A percentile compares a stretch with the other conserved stretches of the same genome.
Conservation (phyloP, 495 filamentous ascomycete genomes). For the Mycothermus thermophilus region DNA sequence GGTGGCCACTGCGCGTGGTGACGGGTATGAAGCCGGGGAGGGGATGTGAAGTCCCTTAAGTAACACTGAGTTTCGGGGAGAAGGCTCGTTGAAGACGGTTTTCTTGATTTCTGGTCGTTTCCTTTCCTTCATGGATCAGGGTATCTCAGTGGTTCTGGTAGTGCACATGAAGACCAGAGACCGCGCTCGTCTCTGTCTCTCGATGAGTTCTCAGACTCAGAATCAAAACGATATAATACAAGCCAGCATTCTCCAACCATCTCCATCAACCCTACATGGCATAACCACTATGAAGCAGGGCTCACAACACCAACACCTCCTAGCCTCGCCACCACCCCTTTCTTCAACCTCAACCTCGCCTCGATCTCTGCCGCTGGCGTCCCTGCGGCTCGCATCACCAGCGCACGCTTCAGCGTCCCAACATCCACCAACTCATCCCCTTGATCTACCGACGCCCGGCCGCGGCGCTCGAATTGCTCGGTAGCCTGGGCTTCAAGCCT, state of each 20-base stretch:
- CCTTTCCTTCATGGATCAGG: too few relatives aligned
- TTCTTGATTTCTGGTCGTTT: too few relatives aligned
- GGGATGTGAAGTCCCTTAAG: neutral
- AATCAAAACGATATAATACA: too few relatives aligned
- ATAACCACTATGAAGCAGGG: slow-evolving; percentile 7
- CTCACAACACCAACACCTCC: slow-evolving; percentile 21
- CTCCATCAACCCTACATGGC: too few relatives aligned
- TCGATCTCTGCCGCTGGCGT: slow-evolving; percentile 22
- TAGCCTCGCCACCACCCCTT: slow-evolving; percentile 25
- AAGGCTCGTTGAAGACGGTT: too few relatives aligned
- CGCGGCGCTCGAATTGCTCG: slow-evolving; percentile 23
- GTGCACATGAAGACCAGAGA: slow-evolving; percentile 1
- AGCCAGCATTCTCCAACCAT: neutral
- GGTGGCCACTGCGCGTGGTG: slow-evolving; percentile 75
- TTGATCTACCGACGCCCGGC: slow-evolving; percentile 9
- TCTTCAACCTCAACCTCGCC: slow-evolving; percentile 21
- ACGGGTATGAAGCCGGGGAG: neutral
- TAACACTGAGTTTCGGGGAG: too few relatives aligned
- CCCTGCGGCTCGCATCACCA: slow-evolving; percentile 23
- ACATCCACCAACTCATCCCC: slow-evolving; percentile 30
- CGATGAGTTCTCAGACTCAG: too few relatives aligned
- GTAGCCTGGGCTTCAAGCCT: slow-evolving; percentile 23
- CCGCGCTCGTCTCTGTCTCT: too few relatives aligned
- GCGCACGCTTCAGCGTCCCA: slow-evolving; percentile 20
- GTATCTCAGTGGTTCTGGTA: too few relatives aligned